A percentile compares a stretch with the other conserved stretches of the same genome.
phyloP scores from a whole-genome alignment of 192 early-diverging fungal genomes.

The Coemansia sp. region DNA sequence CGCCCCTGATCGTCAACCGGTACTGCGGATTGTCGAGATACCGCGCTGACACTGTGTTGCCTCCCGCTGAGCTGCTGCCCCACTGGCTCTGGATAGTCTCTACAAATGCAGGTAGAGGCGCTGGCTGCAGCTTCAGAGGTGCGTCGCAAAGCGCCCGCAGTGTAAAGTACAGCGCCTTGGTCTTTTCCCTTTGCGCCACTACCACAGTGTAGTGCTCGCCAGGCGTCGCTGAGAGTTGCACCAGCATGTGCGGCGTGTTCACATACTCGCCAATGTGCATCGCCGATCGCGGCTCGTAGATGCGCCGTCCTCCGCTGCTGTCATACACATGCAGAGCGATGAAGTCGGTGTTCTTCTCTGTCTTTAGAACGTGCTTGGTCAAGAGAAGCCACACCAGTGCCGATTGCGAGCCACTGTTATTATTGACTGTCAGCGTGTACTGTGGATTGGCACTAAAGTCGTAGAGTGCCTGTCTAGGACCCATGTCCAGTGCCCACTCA shows the following conservation, averaged over 20 bases:
- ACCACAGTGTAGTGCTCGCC: conserved; percentile 70
- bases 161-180: conserved; percentile 71
- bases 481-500: conserved; percentile 37
- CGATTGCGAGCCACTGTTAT: conserved; percentile 37
- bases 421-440: conserved; percentile 67
- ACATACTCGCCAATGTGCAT: conserved; percentile 77
- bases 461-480: conserved; percentile 57
- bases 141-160: conserved; percentile 69
- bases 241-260: conserved; percentile 82
- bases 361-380: conserved; percentile 79
- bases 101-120: conserved; percentile 50
- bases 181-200: conserved; percentile 77
- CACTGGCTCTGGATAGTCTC: conserved; percentile 64
- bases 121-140: conserved; percentile 63
- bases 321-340: conserved; percentile 87
- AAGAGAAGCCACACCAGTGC: conserved; percentile 77
- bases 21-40: conserved; percentile 84
- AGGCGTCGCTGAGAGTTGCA: conserved; percentile 37
- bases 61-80: conserved; percentile 76
- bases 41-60: conserved; percentile 67
- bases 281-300: conserved; percentile 69
- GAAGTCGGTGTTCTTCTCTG: conserved; percentile 84
- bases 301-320: conserved; percentile 61
- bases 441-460: conserved; percentile 81
- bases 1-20: conserved; percentile 57